Evolutionary conservation across 2,329 filamentous ascomycete species (phyloP), one percentile per base, ranked within the genome.

Genomic region (Aspergillus ibericus): DNA sequence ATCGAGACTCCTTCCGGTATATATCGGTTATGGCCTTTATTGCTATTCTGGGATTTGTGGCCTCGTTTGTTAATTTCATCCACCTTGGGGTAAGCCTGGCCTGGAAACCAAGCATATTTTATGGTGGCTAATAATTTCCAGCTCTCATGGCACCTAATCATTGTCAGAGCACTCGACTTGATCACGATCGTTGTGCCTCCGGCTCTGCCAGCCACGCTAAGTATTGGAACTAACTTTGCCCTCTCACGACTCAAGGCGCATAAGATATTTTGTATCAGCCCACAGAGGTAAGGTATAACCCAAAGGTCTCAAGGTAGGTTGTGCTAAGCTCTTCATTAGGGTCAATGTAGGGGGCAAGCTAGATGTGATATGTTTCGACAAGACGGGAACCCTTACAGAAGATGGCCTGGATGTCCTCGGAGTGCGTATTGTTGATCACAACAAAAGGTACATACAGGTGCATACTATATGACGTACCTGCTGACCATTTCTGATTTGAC

Each of bases 181-280:
- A 97, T 99, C 68, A 99, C 95, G 1, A 99, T 99, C 63, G 93
- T 98, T 9, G 95, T 99, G 0, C 95, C 95, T 15, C 95, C 95
- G 16, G 95, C 95, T 8, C 81, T 99, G 6, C 96, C 95, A 0
- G 95, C 95, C 1, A 99, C 95, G 0, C 81, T 99, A 49, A 96
- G 92, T 0, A 99, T 99, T 67, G 95, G 95, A 44, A 98, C 92
- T 13, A 98, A 93, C 72, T 99, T 99, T 74, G 96, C 95, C 2
- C 80, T 99, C 1, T 88, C 85, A 10, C 86, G 95, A 25, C 81
- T 99, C 29, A 96, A 92, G 76, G 86, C 88, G 63, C 93, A 96
- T 73, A 85, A 92, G 44, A 97, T 99, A 36, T 99, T 96, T 71
- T 99, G 95, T 71, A 99, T 98, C 69, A 98, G 93, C 65, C 95